Base-by-base conservation (phyloP, 805 yeast genomes). In the Saccharomycopsis microspora region DNA sequence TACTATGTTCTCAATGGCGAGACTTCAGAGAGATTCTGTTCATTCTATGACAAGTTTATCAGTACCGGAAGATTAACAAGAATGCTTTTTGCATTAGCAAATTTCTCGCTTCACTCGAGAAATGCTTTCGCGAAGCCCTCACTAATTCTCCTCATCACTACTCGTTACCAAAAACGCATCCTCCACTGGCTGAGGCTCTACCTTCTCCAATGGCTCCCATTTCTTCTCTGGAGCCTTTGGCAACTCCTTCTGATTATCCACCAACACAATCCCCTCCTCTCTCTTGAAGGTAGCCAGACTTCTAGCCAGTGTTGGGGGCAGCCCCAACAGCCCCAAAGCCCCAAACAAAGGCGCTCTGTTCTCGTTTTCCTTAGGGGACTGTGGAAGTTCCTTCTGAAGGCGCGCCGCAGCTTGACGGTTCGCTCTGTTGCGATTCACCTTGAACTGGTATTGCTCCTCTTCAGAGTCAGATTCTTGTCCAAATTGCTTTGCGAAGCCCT, bases 401-500 rank as follows among this genome's bases (percentile, higher is more conserved):
- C 45, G 39, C 11, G 45, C 35, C 11, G 45, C 31, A 5, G 29
- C 10, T 10, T 40, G 38, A 27, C 9, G 27, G 31, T 45, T 41
- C 8, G 37, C 43, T 29, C 10, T 34, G 29, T 11, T 32, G 32
- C 19, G 46, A 31, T 41, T 8, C 11, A 11, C 9, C 8, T 39
- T 19, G n/a, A 29, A 32, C n/a, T 32, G 34, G 41, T 47, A 45
- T 32, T 48, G 42, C 30, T 51, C 46, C 43, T 60, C 58, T 54
- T 56, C 56, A 19, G 46, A 41, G 32, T 61, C 64, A 39, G 74
- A 69, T 9, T 72, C 72, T 32, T 49, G 54, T 41, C 56, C 58
- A 53, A 61, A 52, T 57, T 70, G 74, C 66, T 77, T 78, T 33
- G 80, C 72, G 49, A 85, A 59, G 10, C 80, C 85, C 51, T 76